Base-by-base conservation (phyloP, 306 rosid genomes). In the Acacia confusa region DNA sequence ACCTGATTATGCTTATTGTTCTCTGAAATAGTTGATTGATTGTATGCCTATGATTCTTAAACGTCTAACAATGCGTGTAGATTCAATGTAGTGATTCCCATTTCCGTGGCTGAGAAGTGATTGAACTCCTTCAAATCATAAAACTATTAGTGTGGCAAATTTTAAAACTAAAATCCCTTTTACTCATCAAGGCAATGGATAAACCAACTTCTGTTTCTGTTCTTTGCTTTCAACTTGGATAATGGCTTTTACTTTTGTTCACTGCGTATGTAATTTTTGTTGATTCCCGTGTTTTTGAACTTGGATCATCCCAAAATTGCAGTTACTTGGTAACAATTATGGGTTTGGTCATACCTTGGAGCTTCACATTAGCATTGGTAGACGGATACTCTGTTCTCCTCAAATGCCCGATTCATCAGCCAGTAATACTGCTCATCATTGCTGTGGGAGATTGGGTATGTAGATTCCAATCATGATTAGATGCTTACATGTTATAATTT, bases 311-410 rank as follows among this genome's bases (percentile, higher is more conserved):
- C 66, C 17, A 43, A 78, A 50, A 50, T 53, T 50, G 75, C 84
- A 94, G 98, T 87, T 94, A 85, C 84, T 84, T 94, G 83, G 97
- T 94, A 47, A 92, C 97, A 58, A 83, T 91, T 60, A 94, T 94
- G 97, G 96, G 97, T 79, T 85, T 94, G 89, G 93, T 87, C 65
- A 94, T 94, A 82, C 97, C 97, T 44, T 92, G 97, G 98, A 94
- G 94, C 82, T 91, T 94, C 88, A 88, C 97, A 45, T 91, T 94
- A 75, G 95, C 98, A 82, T 24, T 94, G 77, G 93, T 94, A 43
- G 97, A 94, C 83, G 97, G 91, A 41, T 92, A 94, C 85, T 92
- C 94, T 12, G 89, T 92, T 81, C 78, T 94, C 45, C 82, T 88
- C 28, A 91, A 87, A 83, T 87, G 93, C 60, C 93, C 96, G 17